Percentiles rank a stretch among this genome's conserved stretches.
Evolutionary conservation across 306 rosid genomes (phyloP).

Genomic region (Citrullus mucosospermus): DNA sequence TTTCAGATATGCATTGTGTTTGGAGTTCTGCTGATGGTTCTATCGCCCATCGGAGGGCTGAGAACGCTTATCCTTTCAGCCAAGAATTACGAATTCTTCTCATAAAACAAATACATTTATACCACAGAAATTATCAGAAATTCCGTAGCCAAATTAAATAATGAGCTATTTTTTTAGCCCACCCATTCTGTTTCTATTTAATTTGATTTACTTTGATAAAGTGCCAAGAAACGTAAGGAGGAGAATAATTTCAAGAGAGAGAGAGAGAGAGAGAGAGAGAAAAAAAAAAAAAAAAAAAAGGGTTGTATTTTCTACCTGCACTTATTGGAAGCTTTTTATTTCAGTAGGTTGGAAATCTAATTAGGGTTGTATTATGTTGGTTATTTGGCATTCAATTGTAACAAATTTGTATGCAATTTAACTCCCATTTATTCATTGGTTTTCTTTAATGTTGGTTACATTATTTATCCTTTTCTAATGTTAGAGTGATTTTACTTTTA

Average conservation of each 20-base stretch:
- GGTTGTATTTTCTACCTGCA: not conserved
- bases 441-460: no score
- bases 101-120: constrained; percentile 14
- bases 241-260: not conserved
- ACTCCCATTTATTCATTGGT: no score
- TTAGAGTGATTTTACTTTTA: no score
- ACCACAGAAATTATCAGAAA: not conserved
- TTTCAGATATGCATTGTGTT: constrained; percentile 52
- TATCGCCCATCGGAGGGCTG: constrained; percentile 67
- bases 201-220: not conserved
- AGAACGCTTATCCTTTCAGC: constrained; percentile 46
- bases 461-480: no score
- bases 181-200: not conserved
- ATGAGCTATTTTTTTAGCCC: not conserved
- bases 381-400: no score
- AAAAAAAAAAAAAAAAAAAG: not conserved
- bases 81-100: constrained; percentile 47
- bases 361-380: no score
- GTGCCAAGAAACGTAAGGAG: not conserved
- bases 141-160: not conserved
- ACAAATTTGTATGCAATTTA: no score
- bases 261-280: not conserved
- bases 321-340: not conserved
- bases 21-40: constrained; percentile 42
- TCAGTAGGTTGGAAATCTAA: not conserved